Evolutionary conservation across 1,284 basidiomycete species (phyloP).

Genomic region (Trichosporon faecale): DNA sequence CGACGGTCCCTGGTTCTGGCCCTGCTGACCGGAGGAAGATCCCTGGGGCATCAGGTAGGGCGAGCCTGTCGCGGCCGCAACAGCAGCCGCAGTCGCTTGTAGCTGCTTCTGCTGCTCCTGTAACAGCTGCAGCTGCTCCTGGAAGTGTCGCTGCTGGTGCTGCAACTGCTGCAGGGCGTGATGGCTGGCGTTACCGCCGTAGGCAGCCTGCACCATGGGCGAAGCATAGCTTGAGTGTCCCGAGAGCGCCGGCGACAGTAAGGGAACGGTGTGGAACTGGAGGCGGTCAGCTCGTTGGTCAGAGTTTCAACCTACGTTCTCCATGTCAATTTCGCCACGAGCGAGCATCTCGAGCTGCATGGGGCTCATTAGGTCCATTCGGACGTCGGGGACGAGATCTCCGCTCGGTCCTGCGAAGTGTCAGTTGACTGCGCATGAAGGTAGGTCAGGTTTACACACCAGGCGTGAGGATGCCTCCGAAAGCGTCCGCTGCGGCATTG

Average conservation of each 20-base stretch:
- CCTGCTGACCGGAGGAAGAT: slow-evolving; percentile 8
- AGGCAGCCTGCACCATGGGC: slow-evolving; percentile 29
- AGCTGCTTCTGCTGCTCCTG: slow-evolving; percentile 47
- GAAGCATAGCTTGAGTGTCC: slow-evolving; percentile 38
- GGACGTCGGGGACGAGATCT: slow-evolving; percentile 42
- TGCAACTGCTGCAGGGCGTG: slow-evolving; percentile 45
- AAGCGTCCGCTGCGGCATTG: slow-evolving; percentile 12
- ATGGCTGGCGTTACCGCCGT: slow-evolving; percentile 23
- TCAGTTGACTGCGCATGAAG: neutral
- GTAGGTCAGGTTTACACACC: slow-evolving; percentile 28
- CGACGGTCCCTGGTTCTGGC: neutral
- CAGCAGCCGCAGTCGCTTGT: slow-evolving; percentile 44
- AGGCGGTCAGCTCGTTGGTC: no score
- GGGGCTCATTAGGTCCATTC: slow-evolving; percentile 45
- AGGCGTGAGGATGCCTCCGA: slow-evolving; percentile 32
- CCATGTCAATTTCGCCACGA: slow-evolving; percentile 35
- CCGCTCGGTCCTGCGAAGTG: slow-evolving; percentile 39
- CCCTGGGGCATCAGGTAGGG: slow-evolving; percentile 27
- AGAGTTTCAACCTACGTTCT: slow-evolving; percentile 30
- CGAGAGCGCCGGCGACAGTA: slow-evolving; percentile 44
- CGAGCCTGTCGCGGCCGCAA: slow-evolving; percentile 30
- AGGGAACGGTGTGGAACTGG: slow-evolving; percentile 39
- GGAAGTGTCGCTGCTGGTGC: slow-evolving; percentile 47
- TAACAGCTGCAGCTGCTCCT: slow-evolving; percentile 43
- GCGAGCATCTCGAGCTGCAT: slow-evolving; percentile 47